Evolutionary conservation across 176 grass and related monocot genomes (phyloP).

Genomic region (Cenchrus purpureus): DNA sequence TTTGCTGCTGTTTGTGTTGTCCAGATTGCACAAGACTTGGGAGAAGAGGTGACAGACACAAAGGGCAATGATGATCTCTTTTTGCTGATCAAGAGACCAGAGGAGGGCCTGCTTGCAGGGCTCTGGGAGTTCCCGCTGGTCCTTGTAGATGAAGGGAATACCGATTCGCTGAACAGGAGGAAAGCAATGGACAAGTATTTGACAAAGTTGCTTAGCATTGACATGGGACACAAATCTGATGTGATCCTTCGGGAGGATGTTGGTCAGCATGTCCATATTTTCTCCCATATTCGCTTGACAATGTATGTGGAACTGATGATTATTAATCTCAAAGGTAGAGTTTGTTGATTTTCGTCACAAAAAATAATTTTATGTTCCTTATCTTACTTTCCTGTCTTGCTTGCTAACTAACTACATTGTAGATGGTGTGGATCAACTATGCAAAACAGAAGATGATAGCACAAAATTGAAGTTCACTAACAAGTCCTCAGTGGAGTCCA

Average conservation of each 20-base stretch:
- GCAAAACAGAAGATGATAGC: conserved; percentile 29
- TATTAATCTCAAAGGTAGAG: conserved; percentile 70
- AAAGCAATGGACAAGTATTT: conserved; percentile 79
- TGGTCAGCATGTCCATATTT: conserved; percentile 80
- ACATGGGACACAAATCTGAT: conserved; percentile 24
- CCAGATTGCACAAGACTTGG: conserved; percentile 53
- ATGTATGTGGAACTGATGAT: conserved; percentile 93
- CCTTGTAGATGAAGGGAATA: conserved; percentile 58
- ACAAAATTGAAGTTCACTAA: conserved; percentile 61
- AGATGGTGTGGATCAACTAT: conserved; percentile 56
- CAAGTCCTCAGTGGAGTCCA: conserved; percentile 51
- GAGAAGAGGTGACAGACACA: not conserved
- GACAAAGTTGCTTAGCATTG: conserved; percentile 53
- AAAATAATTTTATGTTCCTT: not conserved
- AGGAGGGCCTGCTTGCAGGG: conserved; percentile 90
- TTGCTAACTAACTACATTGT: conserved; percentile 26
- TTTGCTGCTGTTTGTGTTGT: conserved; percentile 86
- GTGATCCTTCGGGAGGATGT: conserved; percentile 72
- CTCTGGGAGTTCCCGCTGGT: conserved; percentile 95
- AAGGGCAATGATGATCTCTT: conserved; percentile 33
- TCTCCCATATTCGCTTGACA: conserved; percentile 84
- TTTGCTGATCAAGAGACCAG: conserved; percentile 82
- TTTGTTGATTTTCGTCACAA: not conserved
- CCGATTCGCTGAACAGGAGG: conserved; percentile 54
- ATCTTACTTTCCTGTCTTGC: not conserved